Evolutionary conservation across 2,329 filamentous ascomycete genomes (phyloP).

Genomic region (Penicillium capsulatum): DNA sequence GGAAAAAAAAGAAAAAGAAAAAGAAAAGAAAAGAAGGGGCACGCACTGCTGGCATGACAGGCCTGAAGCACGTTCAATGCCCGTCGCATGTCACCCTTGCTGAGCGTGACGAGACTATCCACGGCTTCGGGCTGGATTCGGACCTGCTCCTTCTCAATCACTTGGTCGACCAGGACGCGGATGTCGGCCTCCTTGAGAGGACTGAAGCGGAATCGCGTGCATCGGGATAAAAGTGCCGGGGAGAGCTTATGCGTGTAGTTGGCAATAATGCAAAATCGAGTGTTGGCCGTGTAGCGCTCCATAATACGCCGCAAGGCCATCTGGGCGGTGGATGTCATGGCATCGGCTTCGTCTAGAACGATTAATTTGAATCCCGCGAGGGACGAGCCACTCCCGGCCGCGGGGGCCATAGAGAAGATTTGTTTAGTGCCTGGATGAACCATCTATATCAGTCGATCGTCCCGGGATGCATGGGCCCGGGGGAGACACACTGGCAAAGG

Average conservation of each 20-base stretch:
- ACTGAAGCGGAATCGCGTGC: conserved; percentile 91
- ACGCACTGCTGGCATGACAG: conserved; percentile 84
- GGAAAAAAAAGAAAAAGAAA: not conserved
- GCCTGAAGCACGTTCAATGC: conserved; percentile 94
- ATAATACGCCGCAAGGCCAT: conserved; percentile 97
- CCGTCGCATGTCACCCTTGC: conserved; percentile 93
- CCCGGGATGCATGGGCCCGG: not conserved
- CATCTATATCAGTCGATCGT: conserved; percentile 1
- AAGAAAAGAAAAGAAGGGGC: not conserved
- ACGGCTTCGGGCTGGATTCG: conserved; percentile 76
- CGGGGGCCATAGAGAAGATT: conserved; percentile 71
- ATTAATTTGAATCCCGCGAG: conserved; percentile 89
- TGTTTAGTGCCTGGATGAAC: conserved; percentile 69
- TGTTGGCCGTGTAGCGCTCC: conserved; percentile 99
- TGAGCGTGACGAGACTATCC: conserved; percentile 77
- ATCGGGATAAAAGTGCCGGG: conserved; percentile 84
- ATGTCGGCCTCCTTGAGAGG: conserved; percentile 89
- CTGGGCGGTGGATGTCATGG: conserved; percentile 97
- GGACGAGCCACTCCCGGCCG: conserved; percentile 42
- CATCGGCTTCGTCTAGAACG: conserved; percentile 96
- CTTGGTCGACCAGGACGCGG: conserved; percentile 75
- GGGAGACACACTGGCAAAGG: conserved; percentile 67
- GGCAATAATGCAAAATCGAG: conserved; percentile 95
- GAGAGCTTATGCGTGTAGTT: conserved; percentile 99
- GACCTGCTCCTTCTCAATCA: conserved; percentile 81